These are phyloP conservation scores for Arthrobotrys entomopaga DNA, from an alignment of 2,329 filamentous ascomycete genomes.

Conservation along the genomic window DNA sequence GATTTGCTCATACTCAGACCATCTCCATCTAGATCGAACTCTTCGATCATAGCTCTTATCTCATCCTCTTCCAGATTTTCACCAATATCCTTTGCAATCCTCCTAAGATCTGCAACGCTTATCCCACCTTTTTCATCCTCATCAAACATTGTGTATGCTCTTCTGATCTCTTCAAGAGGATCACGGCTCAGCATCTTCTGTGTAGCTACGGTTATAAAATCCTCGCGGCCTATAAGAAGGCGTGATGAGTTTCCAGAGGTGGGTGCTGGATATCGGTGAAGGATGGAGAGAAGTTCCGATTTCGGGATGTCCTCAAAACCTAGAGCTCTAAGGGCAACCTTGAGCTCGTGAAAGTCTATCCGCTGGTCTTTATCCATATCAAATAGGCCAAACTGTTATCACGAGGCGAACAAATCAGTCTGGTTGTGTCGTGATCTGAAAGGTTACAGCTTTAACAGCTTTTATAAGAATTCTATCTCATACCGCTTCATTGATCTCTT, in stretches of 20 bases:
- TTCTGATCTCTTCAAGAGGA: conserved; percentile 87
- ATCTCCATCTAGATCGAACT: conserved; percentile 94
- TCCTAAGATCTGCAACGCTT: conserved; percentile 83
- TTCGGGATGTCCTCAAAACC: conserved; percentile 53
- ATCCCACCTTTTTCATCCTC: conserved; percentile 87
- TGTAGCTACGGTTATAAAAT: conserved; percentile 80
- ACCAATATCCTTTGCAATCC: conserved; percentile 88
- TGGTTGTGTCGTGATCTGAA: background rate
- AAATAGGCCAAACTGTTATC: conserved; percentile 83
- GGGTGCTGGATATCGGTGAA: conserved; percentile 26
- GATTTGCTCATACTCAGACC: conserved; percentile 66
- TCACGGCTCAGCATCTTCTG: conserved; percentile 83
- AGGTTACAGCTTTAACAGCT: background rate
- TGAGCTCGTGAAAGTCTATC: conserved; percentile 98
- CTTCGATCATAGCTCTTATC: conserved; percentile 93
- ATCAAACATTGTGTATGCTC: conserved; percentile 94
- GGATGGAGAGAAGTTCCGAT: conserved; percentile 35
- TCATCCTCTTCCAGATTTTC: conserved; percentile 94
- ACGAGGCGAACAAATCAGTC: background rate
- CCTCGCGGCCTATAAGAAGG: conserved; percentile 76
- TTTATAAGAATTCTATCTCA: conserved; percentile 59
- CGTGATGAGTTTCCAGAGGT: conserved; percentile 67
- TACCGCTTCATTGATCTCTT: conserved; percentile 94
- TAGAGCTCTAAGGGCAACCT: conserved; percentile 62
- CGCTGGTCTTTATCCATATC: conserved; percentile 93